phyloP scores from a whole-genome alignment of 345 rosid species.

The Eucalyptus microcorys region DNA sequence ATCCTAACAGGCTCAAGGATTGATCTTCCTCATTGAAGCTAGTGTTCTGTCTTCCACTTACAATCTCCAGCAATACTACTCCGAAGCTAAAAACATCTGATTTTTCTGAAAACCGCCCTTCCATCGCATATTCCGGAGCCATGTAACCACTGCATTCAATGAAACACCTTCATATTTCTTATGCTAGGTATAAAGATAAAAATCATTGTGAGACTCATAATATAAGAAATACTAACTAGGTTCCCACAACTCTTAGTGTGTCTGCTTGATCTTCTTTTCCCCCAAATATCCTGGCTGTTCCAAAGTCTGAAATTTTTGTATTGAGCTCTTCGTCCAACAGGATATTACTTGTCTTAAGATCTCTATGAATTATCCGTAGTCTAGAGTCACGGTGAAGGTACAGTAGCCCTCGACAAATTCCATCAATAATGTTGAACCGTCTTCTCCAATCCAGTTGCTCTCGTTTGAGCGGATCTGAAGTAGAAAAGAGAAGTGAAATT shows the following conservation, averaged over 20 bases:
- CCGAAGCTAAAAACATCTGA: conserved; percentile 32
- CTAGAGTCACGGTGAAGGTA: conserved; percentile 46
- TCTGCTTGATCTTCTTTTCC: conserved; percentile 23
- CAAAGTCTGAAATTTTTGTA: conserved; percentile 34
- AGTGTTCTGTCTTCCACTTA: conserved; percentile 27
- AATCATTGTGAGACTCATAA: background rate
- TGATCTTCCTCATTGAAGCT: conserved; percentile 7
- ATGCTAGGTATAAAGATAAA: background rate
- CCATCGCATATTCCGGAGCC: conserved; percentile 37
- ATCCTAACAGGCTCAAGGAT: conserved; percentile 6
- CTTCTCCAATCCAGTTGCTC: conserved; percentile 22
- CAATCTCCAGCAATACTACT: conserved; percentile 26
- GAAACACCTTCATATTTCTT: background rate
- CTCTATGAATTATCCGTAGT: conserved; percentile 34
- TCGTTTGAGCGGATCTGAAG: conserved; percentile 8
- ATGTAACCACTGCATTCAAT: conserved; percentile 22
- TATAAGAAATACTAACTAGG: conserved; percentile 15
- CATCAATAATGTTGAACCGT: conserved; percentile 23
- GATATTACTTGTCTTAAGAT: conserved; percentile 34
- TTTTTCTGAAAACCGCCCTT: conserved; percentile 28
- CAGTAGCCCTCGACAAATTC: conserved; percentile 33
- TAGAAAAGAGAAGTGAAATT: conserved; percentile 6
- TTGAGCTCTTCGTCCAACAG: conserved; percentile 34
- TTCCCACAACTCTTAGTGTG: conserved; percentile 31
- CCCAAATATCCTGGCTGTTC: conserved; percentile 25